phyloP scores from a whole-genome alignment of 2,329 filamentous ascomycete species.

The Celoporthe dispersa region DNA sequence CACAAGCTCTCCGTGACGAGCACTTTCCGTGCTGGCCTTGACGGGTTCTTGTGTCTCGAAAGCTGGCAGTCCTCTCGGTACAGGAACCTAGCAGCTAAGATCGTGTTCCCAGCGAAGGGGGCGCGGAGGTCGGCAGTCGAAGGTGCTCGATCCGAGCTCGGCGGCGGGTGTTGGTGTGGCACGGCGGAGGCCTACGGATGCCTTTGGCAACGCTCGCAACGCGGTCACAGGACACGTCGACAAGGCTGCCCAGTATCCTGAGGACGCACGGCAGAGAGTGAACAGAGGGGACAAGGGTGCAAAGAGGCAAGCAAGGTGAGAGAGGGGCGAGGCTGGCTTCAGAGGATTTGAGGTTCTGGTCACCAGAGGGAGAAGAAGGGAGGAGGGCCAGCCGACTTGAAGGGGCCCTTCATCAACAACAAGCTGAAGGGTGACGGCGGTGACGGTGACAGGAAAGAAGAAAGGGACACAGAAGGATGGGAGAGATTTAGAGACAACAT shows the following conservation, averaged over 20 bases:
- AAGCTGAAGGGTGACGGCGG: background rate
- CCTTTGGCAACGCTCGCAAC: background rate
- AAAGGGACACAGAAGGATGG: slow-evolving; percentile 5
- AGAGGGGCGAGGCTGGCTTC: background rate
- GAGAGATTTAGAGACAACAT: slow-evolving; percentile 18
- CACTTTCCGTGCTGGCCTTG: background rate
- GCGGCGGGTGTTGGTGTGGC: slow-evolving; percentile 13
- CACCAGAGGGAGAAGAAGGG: slow-evolving; percentile 20
- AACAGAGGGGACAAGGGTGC: slow-evolving; percentile 6
- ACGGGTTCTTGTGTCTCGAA: background rate
- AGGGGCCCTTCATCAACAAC: slow-evolving; percentile 4
- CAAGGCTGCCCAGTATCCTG: background rate
- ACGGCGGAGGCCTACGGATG: slow-evolving; percentile 17
- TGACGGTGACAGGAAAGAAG: background rate
- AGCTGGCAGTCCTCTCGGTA: background rate
- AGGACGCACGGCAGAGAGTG: background rate
- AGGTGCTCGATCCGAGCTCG: slow-evolving; percentile 10
- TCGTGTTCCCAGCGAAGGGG: background rate
- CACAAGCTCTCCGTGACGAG: slow-evolving; percentile 9
- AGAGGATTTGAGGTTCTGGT: slow-evolving; percentile 15
- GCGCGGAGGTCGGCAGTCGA: background rate
- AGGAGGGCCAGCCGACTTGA: slow-evolving; percentile 10
- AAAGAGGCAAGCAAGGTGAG: slow-evolving; percentile 12
- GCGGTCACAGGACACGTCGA: background rate
- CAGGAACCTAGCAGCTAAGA: background rate